Conservation (phyloP, 2,329 filamentous ascomycete species). For the Fusarium cyanostomum region DNA sequence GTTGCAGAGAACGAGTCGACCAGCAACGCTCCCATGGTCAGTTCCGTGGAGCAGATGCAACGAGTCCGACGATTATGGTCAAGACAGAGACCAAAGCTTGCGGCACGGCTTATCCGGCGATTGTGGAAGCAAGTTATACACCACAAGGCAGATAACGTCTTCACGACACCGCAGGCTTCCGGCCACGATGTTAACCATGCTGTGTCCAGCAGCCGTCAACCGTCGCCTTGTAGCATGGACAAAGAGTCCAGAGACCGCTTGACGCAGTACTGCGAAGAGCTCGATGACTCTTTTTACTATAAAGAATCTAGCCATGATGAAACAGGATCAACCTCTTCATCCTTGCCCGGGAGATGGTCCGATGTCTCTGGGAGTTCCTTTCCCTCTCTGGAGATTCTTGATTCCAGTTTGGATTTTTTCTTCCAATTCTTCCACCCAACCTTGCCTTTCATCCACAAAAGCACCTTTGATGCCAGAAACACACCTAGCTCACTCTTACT, state of each 20-base stretch:
- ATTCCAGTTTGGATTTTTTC: constrained; percentile 20
- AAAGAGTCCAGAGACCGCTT: constrained; percentile 2
- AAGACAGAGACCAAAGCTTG: constrained; percentile 3
- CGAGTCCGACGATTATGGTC: constrained; percentile 6
- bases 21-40: not conserved
- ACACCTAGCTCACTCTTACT: constrained; percentile 7
- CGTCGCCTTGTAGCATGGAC: not conserved
- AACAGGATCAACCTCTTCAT: too few relatives aligned
- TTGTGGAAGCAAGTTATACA: not conserved
- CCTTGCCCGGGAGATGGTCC: too few relatives aligned
- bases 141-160: constrained; percentile 16
- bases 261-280: constrained; percentile 6
- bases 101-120: not conserved
- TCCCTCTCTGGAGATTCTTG: constrained; percentile 6
- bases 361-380: not conserved
- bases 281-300: not conserved
- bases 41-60: not conserved
- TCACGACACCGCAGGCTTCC: not conserved
- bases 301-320: not conserved
- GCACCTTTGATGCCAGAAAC: constrained; percentile 7
- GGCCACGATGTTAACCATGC: too few relatives aligned
- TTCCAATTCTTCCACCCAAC: constrained; percentile 21
- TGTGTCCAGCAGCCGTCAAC: not conserved
- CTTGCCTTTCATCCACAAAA: constrained; percentile 14
- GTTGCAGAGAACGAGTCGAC: not conserved